These are phyloP conservation scores for Aureobasidium sp. DNA, from an alignment of 2,329 filamentous ascomycete species.

Conservation along the genomic window DNA sequence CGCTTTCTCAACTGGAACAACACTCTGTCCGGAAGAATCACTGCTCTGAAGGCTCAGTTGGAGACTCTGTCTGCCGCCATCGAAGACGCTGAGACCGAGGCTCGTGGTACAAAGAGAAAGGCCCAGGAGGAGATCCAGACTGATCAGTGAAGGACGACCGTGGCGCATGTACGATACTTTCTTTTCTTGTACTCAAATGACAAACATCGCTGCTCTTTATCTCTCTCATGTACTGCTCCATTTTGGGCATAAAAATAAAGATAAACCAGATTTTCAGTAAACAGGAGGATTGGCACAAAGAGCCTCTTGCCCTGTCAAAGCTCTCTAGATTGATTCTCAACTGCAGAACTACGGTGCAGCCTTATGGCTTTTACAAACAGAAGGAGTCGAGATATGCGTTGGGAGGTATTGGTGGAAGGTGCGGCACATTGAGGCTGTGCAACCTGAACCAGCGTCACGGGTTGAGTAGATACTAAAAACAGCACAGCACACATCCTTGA, in stretches of 20 bases:
- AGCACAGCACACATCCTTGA: neutral
- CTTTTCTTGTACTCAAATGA: neutral
- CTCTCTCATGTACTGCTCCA: too few relatives aligned
- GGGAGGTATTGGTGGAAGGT: neutral
- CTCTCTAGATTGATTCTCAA: too few relatives aligned
- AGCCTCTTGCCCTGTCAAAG: too few relatives aligned
- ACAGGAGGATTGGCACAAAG: too few relatives aligned
- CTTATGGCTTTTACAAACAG: too few relatives aligned
- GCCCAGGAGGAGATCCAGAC: neutral
- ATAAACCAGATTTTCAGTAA: too few relatives aligned
- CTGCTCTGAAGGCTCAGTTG: neutral
- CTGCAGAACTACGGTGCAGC: too few relatives aligned
- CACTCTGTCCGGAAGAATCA: neutral
- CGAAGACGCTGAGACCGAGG: neutral
- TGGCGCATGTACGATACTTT: neutral
- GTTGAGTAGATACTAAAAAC: neutral
- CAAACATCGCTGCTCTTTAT: too few relatives aligned
- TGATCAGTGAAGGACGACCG: neutral
- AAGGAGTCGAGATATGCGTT: too few relatives aligned
- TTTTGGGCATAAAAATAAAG: too few relatives aligned
- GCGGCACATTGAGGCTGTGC: constrained; percentile 1
- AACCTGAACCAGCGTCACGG: neutral
- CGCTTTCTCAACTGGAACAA: neutral
- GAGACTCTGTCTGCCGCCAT: neutral
- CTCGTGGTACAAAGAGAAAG: neutral